These are phyloP conservation scores for Syzygium jambos DNA, from an alignment of 345 rosid genomes.

Conservation along the genomic window DNA sequence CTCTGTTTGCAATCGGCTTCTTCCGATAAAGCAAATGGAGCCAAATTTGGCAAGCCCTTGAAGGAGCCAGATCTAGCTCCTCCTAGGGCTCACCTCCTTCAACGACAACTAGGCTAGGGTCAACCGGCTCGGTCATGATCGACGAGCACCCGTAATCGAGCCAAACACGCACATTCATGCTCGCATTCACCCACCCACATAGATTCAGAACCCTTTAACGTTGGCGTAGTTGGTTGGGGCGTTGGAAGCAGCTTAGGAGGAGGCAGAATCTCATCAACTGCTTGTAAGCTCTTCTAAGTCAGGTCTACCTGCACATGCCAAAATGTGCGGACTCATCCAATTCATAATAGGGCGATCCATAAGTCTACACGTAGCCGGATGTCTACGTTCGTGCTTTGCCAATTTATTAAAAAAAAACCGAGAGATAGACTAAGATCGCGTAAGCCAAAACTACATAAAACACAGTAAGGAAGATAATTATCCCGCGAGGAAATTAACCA, in stretches of 20 bases:
- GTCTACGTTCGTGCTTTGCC: neutral
- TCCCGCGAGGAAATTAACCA: neutral
- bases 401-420: neutral
- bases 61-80: neutral
- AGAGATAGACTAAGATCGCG: neutral
- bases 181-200: too few species aligned
- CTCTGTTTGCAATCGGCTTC: neutral
- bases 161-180: neutral
- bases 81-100: neutral
- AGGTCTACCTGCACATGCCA: neutral
- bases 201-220: neutral
- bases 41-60: neutral
- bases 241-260: neutral
- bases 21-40: neutral
- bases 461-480: neutral
- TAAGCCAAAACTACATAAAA: neutral
- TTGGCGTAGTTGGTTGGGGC: neutral
- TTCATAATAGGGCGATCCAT: neutral
- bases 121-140: neutral
- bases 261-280: neutral
- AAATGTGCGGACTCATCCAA: neutral
- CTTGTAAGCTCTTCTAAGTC: rapidly evolving
- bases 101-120: neutral
- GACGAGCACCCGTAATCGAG: neutral
- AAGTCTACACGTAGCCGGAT: neutral